phyloP scores from a whole-genome alignment of 495 filamentous ascomycete genomes.

The Paragyromitra xinjiangensis region DNA sequence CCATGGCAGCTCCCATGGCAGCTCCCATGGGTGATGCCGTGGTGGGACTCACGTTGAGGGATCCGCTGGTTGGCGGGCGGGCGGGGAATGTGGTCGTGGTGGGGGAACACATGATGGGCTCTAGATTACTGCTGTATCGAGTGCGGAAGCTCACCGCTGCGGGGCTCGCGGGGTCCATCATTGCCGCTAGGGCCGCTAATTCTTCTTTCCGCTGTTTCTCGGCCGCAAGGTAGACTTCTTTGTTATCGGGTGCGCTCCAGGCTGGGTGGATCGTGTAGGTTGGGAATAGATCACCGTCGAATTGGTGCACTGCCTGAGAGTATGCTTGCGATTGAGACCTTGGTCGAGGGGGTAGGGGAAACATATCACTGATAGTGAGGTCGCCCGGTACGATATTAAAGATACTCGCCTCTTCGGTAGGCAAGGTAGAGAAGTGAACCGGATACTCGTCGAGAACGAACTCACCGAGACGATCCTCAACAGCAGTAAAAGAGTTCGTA shows the following conservation, averaged over 20 bases:
- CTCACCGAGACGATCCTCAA: not conserved
- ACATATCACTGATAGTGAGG: conserved; percentile 18
- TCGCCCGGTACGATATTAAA: conserved; percentile 42
- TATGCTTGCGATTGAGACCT: not conserved
- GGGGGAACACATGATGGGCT: not conserved
- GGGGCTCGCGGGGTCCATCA: conserved; percentile 27
- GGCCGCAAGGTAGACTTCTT: not conserved
- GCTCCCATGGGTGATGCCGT: not conserved
- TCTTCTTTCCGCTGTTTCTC: conserved; percentile 29
- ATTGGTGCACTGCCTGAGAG: not conserved
- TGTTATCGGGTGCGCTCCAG: not conserved
- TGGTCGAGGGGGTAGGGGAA: not conserved
- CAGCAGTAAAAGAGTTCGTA: conserved; percentile 17
- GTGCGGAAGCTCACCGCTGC: conserved; percentile 7
- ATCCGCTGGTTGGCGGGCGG: not conserved
- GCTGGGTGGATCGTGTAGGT: conserved; percentile 17
- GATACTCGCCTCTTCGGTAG: conserved; percentile 22
- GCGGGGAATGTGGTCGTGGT: not conserved
- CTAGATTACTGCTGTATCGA: conserved; percentile 10
- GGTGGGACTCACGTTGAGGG: not conserved
- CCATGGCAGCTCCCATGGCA: conserved; percentile 4
- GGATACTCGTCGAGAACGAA: conserved; percentile 32
- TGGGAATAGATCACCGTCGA: not conserved
- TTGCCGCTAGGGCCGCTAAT: conserved; percentile 24
- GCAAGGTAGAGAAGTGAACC: conserved; percentile 36